These are phyloP conservation scores for Podila minutissima DNA, from an alignment of 192 early-diverging fungal species.

Conservation along the genomic window DNA sequence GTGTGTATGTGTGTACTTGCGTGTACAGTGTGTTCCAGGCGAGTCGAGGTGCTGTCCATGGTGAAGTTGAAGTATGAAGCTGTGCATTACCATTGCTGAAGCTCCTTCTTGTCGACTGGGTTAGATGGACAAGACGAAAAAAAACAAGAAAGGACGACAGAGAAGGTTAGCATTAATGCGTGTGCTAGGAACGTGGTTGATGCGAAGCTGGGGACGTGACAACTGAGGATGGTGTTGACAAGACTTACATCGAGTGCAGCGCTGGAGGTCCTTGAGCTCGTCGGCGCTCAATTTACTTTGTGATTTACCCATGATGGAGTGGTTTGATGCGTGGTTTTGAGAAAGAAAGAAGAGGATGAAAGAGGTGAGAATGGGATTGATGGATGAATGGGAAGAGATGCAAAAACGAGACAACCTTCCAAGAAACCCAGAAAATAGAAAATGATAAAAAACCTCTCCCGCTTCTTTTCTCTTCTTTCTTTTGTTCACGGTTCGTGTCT, in stretches of 20 bases:
- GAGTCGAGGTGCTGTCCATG: too few relatives aligned
- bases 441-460: too few relatives aligned
- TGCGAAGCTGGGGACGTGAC: neutral
- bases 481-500: too few relatives aligned
- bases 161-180: neutral
- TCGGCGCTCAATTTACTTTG: slow-evolving; percentile 85
- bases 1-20: too few relatives aligned
- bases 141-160: slow-evolving; percentile 3
- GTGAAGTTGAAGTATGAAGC: neutral
- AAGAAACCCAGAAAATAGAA: too few relatives aligned
- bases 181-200: neutral
- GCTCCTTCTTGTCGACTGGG: slow-evolving; percentile 89
- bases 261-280: slow-evolving; percentile 81
- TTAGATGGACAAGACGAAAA: neutral
- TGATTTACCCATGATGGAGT: slow-evolving; percentile 79
- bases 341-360: neutral
- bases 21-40: too few relatives aligned
- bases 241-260: slow-evolving; percentile 83
- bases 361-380: too few relatives aligned
- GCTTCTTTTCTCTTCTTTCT: too few relatives aligned
- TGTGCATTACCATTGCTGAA: slow-evolving; percentile 85
- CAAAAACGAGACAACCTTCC: too few relatives aligned
- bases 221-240: neutral
- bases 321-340: neutral
- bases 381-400: too few relatives aligned